Evolutionary conservation across 768 basidiomycete genomes (phyloP).

Genomic region (Lyophyllum decastes): DNA sequence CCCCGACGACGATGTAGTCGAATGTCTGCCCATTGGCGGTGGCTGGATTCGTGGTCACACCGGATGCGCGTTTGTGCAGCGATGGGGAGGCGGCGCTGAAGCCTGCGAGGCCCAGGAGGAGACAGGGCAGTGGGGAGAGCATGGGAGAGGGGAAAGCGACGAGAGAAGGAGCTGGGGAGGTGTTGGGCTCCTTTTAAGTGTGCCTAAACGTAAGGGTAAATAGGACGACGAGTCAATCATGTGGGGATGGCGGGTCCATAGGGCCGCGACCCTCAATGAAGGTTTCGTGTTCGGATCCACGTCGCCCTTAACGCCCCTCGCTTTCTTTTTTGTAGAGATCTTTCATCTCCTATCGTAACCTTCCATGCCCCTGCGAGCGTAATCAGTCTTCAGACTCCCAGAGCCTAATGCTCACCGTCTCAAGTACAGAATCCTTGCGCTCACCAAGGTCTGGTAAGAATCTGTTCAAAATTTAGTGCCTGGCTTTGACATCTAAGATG

Average conservation of each 20-base stretch:
- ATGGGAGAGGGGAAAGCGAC: not conserved
- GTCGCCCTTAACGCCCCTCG: no score
- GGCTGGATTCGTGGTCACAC: constrained; percentile 33
- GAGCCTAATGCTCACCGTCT: no score
- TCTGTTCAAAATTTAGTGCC: no score
- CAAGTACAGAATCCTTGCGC: no score
- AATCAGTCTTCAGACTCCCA: not conserved
- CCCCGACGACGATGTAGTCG: constrained; percentile 49
- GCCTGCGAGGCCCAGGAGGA: constrained; percentile 13
- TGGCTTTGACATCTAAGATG: no score
- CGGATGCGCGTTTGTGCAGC: constrained; percentile 28
- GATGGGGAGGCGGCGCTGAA: constrained; percentile 19
- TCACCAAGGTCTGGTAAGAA: no score
- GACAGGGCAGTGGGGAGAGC: not conserved
- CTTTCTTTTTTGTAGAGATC: not conserved
- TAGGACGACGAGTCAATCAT: not conserved
- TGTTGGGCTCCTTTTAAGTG: not conserved
- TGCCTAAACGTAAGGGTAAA: not conserved
- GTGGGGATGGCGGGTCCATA: not conserved
- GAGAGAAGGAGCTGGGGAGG: not conserved
- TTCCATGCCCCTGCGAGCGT: not conserved
- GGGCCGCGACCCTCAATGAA: not conserved
- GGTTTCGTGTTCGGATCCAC: not conserved
- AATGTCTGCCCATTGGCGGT: constrained; percentile 37
- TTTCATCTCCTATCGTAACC: not conserved